Conservation (phyloP, 345 rosid species). For the Carallia brachiata region DNA sequence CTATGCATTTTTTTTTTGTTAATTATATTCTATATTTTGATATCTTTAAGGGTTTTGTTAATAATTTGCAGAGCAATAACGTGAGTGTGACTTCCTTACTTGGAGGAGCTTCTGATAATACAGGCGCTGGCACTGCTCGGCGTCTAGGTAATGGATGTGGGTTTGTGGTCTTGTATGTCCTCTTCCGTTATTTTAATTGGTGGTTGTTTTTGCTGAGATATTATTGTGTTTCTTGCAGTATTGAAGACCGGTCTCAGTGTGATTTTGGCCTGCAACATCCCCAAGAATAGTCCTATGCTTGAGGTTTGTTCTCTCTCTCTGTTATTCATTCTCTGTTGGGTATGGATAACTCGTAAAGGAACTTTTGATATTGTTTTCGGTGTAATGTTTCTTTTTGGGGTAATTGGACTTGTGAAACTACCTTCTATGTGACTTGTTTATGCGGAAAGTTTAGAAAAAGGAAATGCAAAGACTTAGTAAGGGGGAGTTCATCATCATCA, state of each 20-base stretch:
- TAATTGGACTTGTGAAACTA: neutral
- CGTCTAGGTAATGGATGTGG: conserved; percentile 54
- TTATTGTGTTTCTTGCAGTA: conserved; percentile 39
- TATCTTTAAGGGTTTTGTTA: neutral
- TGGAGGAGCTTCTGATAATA: conserved; percentile 82
- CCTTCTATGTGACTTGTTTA: no score
- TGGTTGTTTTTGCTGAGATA: neutral
- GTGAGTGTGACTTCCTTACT: conserved; percentile 73
- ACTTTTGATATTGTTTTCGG: neutral
- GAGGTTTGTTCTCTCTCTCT: conserved; percentile 48
- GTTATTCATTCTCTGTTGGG: neutral
- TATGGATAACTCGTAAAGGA: no score
- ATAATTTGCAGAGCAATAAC: conserved; percentile 45
- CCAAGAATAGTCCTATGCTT: conserved; percentile 78
- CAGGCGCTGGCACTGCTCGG: conserved; percentile 87
- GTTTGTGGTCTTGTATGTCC: neutral
- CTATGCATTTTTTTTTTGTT: neutral
- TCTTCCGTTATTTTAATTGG: neutral
- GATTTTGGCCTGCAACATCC: conserved; percentile 79
- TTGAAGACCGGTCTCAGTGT: conserved; percentile 79
- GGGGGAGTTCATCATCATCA: no score
- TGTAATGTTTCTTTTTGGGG: neutral
- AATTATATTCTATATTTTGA: neutral
- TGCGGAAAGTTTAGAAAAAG: no score
- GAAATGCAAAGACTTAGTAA: no score